Evolutionary conservation across 2,329 filamentous ascomycete genomes (phyloP), one percentile per base, ranked within the genome.

Genomic region (Aspergillus alliaceus): DNA sequence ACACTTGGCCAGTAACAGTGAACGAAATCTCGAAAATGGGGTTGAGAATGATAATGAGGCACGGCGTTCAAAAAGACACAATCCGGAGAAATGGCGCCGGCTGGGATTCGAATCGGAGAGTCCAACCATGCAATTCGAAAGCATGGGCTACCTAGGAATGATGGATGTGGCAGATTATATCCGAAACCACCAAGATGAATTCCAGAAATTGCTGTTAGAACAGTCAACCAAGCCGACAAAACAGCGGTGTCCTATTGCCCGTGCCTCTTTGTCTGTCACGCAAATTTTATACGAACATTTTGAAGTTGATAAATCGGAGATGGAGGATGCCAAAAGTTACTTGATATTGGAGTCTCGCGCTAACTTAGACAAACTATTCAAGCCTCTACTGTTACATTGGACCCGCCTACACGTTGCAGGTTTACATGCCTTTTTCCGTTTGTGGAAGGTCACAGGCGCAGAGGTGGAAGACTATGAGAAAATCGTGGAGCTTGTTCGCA

Each of bases 111-210:
- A 95, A 73, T 89, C 90, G 0, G 95, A 99, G 74, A 93, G 85
- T 64, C 95, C 95, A 3, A 88, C 88, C 0, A 83, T 84, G 66
- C 95, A 99, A 66, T 98, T 99, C 69, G 87, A 91, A 20, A 80
- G 85, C 37, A 89, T 90, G 27, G 95, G 95, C 0, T 98, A 93
- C 71, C 76, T 99, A 53, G 95, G 95, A 27, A 91, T 99, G 85
- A 98, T 99, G 93, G 95, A 99, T 72, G 76, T 99, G 68, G 91
- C 92, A 2, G 93, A 98, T 73, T 99, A 91, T 72, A 91, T 96
- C 49, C 86, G 90, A 68, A 96, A 92, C 71, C 88, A 96, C 69
- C 91, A 96, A 72, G 93, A 97, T 70, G 86, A 86, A 11, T 98
- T 96, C 66, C 93, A 96, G 72, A 97, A 96, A 76, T 81, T 96